phyloP scores from a whole-genome alignment of 768 basidiomycete species.

The Lactarius deliciosus region DNA sequence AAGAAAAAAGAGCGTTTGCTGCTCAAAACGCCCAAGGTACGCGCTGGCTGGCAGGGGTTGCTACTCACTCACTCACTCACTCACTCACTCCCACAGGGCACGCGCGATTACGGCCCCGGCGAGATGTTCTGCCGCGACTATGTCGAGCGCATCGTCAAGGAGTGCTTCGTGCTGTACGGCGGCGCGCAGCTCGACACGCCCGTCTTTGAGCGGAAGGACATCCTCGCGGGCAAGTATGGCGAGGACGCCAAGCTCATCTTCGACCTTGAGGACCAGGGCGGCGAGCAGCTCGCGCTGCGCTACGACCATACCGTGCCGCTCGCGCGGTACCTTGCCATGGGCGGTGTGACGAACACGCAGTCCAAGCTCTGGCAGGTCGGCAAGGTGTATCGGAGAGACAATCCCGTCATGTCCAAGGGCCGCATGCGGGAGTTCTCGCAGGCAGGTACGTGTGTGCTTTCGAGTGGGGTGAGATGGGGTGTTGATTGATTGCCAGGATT shows the following conservation, averaged over 20 bases:
- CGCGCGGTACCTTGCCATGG: slow-evolving; percentile 94
- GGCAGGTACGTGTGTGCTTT: slow-evolving; percentile 57
- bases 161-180: slow-evolving; percentile 85
- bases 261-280: slow-evolving; percentile 96
- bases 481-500: slow-evolving; percentile 57
- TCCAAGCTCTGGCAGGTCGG: slow-evolving; percentile 96
- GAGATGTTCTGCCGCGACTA: slow-evolving; percentile 92
- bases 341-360: slow-evolving; percentile 69
- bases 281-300: slow-evolving; percentile 89
- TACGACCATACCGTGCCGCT: slow-evolving; percentile 98
- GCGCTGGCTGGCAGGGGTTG: slow-evolving; percentile 30
- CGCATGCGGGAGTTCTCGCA: slow-evolving; percentile 99
- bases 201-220: slow-evolving; percentile 96
- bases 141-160: slow-evolving; percentile 85
- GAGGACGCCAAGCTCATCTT: slow-evolving; percentile 98
- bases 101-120: slow-evolving; percentile 88
- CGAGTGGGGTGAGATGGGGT: not conserved
- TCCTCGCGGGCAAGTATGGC: slow-evolving; percentile 94
- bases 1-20: slow-evolving; percentile 67
- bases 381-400: slow-evolving; percentile 97
- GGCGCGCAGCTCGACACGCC: slow-evolving; percentile 95
- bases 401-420: slow-evolving; percentile 96
- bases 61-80: slow-evolving; percentile 29
- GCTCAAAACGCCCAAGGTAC: slow-evolving; percentile 92
- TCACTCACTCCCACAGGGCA: slow-evolving; percentile 58